Base-by-base conservation (phyloP, 2,329 filamentous ascomycete genomes). In the Gyromitra esculenta region DNA sequence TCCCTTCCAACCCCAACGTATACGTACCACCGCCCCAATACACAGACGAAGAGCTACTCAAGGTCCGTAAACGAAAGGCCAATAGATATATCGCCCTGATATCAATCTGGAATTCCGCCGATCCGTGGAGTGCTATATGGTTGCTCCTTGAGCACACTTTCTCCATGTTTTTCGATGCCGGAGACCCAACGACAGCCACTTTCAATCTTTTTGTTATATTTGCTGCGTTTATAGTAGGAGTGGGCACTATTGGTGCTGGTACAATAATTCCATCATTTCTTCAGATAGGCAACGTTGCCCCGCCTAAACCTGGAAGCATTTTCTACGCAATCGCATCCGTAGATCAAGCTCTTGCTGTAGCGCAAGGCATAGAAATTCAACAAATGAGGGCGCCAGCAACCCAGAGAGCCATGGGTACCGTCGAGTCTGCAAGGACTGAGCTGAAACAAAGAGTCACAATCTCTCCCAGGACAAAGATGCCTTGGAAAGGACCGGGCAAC, bases 81-180 rank as follows among this genome's bases (percentile, higher is more conserved):
- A 77, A 71, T 39, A 52, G 64, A 45, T 56, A 73, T 21, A 39
- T 63, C 37, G 62, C 73, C 15, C 45, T 76, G 6, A 41, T 73
- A 13, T 37, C 60, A 1, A 45, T 76, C 57, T 64, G 48, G 65
- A 70, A 75, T 59, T 43, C 72, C 9, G 25, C 56, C n/a, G 52
- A 57, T 31, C 67, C 72, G n/a, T 37, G 15, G 15, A 41, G 13
- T n/a, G 65, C 72, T 25, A 31, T 50, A 18, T 3, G n/a, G 8
- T 1, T 75, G 11, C 39, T 75, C 1, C 5, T 50, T 4, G 59
- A 66, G 31, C 60, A 73, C 25, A 52, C 60, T 11, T 60, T 31
- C 35, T 13, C 43, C 13, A 73, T 66, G 70, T 73, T 25, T 8
- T 60, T 41, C 13, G 50, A 18, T 9, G 60, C 52, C 5, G n/a